These are phyloP conservation scores for Rosa hybrid DNA, from an alignment of 331 rosid genomes.

Conservation along the genomic window DNA sequence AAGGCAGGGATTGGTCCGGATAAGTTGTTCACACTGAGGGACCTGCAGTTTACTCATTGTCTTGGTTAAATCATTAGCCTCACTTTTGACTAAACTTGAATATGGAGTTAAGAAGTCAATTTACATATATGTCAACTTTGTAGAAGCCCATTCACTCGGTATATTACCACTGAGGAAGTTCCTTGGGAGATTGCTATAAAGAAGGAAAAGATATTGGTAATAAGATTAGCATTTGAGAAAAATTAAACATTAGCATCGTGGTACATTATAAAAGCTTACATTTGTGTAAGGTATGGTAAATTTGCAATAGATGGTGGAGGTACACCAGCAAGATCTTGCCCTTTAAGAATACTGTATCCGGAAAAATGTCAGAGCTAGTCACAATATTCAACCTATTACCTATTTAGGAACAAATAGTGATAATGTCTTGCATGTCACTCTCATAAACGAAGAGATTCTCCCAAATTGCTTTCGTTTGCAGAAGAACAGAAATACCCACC, in stretches of 20 bases:
- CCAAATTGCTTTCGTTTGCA: background rate
- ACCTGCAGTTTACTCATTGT: conserved; percentile 35
- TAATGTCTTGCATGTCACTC: no score
- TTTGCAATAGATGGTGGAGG: conserved; percentile 34
- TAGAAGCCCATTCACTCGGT: conserved; percentile 66
- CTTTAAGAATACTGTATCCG: no score
- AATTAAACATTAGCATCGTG: background rate
- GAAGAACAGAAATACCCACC: no score
- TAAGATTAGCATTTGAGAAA: background rate
- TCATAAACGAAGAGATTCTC: background rate
- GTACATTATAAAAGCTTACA: conserved; percentile 10
- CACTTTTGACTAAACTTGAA: background rate
- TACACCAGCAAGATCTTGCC: conserved; percentile 9
- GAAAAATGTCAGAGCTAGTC: no score
- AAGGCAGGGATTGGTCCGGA: conserved; percentile 66
- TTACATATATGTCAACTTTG: conserved; percentile 44
- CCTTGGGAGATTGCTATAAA: conserved; percentile 48
- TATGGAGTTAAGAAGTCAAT: background rate
- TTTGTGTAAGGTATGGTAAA: conserved; percentile 22
- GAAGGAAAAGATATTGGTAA: background rate
- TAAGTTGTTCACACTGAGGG: conserved; percentile 49
- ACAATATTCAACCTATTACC: no score
- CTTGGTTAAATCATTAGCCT: background rate
- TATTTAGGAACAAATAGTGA: no score
- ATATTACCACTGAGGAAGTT: conserved; percentile 66